Evolutionary conservation across 176 grass and related monocot genomes (phyloP).

Genomic region (Saccharum officinarum): DNA sequence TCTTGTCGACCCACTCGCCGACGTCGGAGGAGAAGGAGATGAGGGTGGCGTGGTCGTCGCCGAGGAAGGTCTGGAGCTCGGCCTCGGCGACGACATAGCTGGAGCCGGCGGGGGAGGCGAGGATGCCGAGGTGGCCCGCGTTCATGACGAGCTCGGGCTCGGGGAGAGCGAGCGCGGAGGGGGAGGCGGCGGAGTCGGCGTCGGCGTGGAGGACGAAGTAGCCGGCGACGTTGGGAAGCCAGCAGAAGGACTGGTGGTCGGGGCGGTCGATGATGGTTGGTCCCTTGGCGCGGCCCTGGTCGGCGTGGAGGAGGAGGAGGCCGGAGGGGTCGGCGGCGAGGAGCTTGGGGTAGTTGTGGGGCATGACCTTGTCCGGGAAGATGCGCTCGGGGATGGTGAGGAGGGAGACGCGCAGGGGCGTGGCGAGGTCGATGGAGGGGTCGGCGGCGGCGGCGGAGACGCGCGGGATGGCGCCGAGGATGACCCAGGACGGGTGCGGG

Average conservation of each 20-base stretch:
- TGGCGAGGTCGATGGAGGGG: not conserved
- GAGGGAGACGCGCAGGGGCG: not conserved
- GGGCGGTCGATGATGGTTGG: not conserved
- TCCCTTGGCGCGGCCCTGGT: not conserved
- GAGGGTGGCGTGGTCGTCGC: not conserved
- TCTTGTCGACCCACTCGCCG: not conserved
- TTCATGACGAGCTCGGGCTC: not conserved
- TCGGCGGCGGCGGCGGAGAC: not conserved
- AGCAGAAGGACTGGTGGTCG: not conserved
- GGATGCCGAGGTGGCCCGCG: not conserved
- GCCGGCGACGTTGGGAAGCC: not conserved
- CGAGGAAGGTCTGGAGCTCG: not conserved
- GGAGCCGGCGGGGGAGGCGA: not conserved
- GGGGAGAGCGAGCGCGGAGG: not conserved
- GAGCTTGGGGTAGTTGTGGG: not conserved
- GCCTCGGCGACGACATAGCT: not conserved
- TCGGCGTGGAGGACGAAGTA: conserved; percentile 1
- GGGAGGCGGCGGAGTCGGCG: not conserved
- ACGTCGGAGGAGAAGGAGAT: not conserved
- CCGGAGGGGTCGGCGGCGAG: not conserved
- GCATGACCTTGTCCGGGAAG: not conserved
- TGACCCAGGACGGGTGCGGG: not conserved
- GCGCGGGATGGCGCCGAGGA: not conserved
- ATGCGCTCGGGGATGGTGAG: not conserved
- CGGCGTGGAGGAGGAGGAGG: not conserved